Conservation (phyloP, 2,329 filamentous ascomycete species). For the Penicillium brevicompactum region DNA sequence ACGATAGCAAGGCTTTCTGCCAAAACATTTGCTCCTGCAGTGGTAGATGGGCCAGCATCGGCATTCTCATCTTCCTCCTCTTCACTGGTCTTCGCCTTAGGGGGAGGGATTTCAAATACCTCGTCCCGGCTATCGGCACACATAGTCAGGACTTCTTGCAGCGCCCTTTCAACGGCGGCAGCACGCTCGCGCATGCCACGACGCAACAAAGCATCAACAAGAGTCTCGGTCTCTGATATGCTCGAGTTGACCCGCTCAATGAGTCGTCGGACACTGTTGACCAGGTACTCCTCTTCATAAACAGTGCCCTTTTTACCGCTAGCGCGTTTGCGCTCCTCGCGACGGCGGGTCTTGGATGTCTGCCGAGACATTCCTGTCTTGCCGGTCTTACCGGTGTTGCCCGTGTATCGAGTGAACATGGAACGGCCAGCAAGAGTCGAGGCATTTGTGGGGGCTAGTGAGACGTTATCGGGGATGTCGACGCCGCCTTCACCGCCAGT, state of each 20-base stretch:
- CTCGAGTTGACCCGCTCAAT: conserved; percentile 78
- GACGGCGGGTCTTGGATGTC: conserved; percentile 81
- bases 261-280: conserved; percentile 81
- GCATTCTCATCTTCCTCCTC: conserved; percentile 24
- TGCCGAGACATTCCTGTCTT: conserved; percentile 57
- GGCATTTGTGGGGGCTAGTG: conserved; percentile 80
- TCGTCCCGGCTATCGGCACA: conserved; percentile 69
- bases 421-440: conserved; percentile 77
- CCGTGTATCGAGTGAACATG: conserved; percentile 90
- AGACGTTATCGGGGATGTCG: conserved; percentile 89
- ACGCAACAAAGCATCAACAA: conserved; percentile 76
- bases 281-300: conserved; percentile 96
- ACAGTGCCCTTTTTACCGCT: conserved; percentile 94
- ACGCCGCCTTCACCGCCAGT: conserved; percentile 55
- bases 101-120: conserved; percentile 59
- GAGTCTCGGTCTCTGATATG: conserved; percentile 69
- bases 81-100: conserved; percentile 14
- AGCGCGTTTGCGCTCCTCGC: conserved; percentile 94
- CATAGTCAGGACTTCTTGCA: conserved; percentile 72
- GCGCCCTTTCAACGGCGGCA: conserved; percentile 71
- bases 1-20: conserved; percentile 44
- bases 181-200: conserved; percentile 87
- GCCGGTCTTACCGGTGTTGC: conserved; percentile 72
- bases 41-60: conserved; percentile 27
- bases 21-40: conserved; percentile 36